Conservation (phyloP, 148 eudicot genomes). For the Camellia sinensis region DNA sequence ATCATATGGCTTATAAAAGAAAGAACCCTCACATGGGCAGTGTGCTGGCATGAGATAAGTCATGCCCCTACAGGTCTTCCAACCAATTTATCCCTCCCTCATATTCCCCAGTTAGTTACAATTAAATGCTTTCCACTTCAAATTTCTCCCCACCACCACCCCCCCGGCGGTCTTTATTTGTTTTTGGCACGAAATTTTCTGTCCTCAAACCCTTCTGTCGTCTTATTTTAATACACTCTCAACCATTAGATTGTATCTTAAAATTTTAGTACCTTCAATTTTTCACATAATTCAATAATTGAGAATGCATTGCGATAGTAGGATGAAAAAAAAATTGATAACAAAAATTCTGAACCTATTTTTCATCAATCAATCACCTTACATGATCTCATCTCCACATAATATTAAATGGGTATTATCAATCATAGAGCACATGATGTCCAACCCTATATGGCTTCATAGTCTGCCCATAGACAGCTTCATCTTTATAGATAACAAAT, state of each 20-base stretch:
- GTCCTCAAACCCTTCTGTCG: too few relatives aligned
- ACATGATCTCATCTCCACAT: slow-evolving; percentile 17
- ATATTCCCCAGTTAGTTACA: neutral
- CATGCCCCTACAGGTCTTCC: neutral
- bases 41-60: slow-evolving; percentile 22
- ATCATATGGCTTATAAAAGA: neutral
- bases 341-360: neutral
- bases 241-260: neutral
- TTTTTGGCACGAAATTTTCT: too few relatives aligned
- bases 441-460: slow-evolving; percentile 9
- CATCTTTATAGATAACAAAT: slow-evolving; percentile 5
- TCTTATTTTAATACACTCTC: neutral
- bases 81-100: neutral
- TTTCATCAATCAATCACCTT: slow-evolving; percentile 10
- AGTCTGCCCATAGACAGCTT: slow-evolving; percentile 15
- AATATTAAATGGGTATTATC: slow-evolving; percentile 9
- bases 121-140: slow-evolving; percentile 16
- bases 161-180: neutral
- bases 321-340: too few relatives aligned
- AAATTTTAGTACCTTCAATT: too few relatives aligned
- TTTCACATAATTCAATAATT: too few relatives aligned
- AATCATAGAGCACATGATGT: slow-evolving; percentile 19
- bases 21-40: slow-evolving; percentile 20
- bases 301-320: too few relatives aligned
- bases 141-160: neutral